phyloP scores from a whole-genome alignment of 2,329 filamentous ascomycete genomes.

The Coniochaeta ligniaria region DNA sequence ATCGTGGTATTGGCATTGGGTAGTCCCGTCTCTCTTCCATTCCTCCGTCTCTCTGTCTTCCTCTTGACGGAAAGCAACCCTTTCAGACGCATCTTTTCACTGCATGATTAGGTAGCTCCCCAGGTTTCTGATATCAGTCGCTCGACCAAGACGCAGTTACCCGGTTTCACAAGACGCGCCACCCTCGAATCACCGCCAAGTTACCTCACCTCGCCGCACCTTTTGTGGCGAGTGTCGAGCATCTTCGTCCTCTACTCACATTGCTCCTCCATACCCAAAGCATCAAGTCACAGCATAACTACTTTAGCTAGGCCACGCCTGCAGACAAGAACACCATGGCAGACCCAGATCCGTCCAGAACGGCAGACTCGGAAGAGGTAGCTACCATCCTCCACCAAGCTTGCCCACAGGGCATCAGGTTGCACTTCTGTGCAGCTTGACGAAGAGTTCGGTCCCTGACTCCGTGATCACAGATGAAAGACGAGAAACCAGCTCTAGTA shows the following conservation, averaged over 20 bases:
- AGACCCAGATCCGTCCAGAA: neutral
- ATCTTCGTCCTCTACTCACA: neutral
- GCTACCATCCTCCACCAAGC: neutral
- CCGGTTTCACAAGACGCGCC: neutral
- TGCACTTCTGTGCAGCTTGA: neutral
- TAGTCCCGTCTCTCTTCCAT: neutral
- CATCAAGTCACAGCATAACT: neutral
- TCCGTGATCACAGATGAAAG: neutral
- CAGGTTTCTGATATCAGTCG: neutral
- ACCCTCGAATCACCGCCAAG: neutral
- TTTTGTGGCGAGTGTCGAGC: neutral
- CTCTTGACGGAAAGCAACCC: neutral
- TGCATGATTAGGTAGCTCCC: neutral
- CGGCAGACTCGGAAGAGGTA: neutral
- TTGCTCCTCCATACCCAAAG: neutral
- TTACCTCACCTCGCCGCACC: neutral
- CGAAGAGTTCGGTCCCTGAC: neutral
- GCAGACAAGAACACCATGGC: neutral
- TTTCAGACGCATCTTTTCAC: neutral
- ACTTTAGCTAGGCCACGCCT: neutral
- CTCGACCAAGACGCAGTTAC: neutral
- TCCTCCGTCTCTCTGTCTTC: neutral
- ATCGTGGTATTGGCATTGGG: neutral
- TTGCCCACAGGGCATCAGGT: neutral
- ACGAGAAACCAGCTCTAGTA: neutral